A percentile compares a stretch with the other conserved stretches of the same genome.
phyloP scores from a whole-genome alignment of 169 alveolate genomes.

The Theileria annulata region DNA sequence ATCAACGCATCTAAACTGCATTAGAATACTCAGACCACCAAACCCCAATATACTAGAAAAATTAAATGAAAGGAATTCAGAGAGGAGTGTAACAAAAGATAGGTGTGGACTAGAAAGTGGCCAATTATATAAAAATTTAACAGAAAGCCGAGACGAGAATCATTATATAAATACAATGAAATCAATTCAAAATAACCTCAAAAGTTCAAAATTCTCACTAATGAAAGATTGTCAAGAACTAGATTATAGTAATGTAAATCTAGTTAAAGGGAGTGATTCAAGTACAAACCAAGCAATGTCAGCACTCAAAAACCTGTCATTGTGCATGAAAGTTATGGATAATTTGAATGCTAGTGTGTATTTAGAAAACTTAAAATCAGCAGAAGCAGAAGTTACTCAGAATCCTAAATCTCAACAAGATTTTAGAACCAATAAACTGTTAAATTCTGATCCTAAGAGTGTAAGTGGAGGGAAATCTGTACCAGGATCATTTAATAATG shows the following conservation, averaged over 20 bases:
- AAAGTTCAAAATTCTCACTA: too few relatives aligned
- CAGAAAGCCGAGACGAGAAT: background rate
- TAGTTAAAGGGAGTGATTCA: background rate
- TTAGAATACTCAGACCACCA: constrained; percentile 4
- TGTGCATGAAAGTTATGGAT: background rate
- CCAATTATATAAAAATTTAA: background rate
- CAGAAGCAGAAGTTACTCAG: background rate
- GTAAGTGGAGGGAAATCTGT: background rate
- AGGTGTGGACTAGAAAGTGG: background rate
- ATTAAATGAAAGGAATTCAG: constrained; percentile 35
- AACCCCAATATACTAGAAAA: constrained; percentile 9
- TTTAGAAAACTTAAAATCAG: background rate
- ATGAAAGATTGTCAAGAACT: background rate
- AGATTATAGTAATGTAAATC: background rate
- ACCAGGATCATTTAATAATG: background rate
- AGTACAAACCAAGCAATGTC: background rate
- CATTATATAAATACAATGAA: background rate
- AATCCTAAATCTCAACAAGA: background rate
- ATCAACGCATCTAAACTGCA: constrained; percentile 19
- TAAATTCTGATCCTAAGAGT: background rate
- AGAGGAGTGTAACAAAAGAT: too few relatives aligned
- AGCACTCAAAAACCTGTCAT: background rate
- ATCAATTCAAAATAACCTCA: background rate
- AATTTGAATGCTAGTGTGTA: background rate
- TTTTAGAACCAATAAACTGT: background rate